Evolutionary conservation across 257 asterid species (phyloP), one percentile per base, ranked within the genome.

Genomic region (Gentiana macrophylla): DNA sequence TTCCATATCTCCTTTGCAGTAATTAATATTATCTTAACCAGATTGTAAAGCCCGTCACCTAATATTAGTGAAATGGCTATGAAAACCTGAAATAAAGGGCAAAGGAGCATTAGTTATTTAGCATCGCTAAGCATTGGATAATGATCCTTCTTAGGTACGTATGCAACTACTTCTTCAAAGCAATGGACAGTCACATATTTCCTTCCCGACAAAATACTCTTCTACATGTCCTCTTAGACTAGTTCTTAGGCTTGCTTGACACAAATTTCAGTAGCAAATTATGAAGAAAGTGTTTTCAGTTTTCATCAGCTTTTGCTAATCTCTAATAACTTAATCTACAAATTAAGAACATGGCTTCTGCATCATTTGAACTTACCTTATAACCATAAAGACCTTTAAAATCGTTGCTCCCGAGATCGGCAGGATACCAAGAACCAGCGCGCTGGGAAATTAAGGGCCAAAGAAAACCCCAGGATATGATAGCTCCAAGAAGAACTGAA

Each of bases 341-440:
- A 41, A 41, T 5, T 6, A 41, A 41, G 11, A 41, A 41, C 46
- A 7, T 41, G 9, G 9, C 5, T 41, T 7, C 46, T 41, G 46
- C 46, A 41, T 41, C 46, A 41, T 49, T 56, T 43, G 1, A 8
- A 52, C 52, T 55, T 75, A 90, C 97, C 97, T 86, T 86, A 55
- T 90, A 90, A 52, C 97, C 94, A 24, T 84, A 86, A 56, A 90
- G 94, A 52, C 97, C 98, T 73, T 86, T 86, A 72, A 90, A 90
- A 73, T 90, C 98, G 52, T 84, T 86, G 87, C 87, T 82, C 50
- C 81, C 95, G 56, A 90, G 98, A 59, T 53, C 89, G 52, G 88
- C 84, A 41, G 98, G 98, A 68, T 90, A 86, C 98, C 98, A 90
- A 48, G 82, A 82, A 51, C 96, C 98, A 61, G 95, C 89, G 61